Evolutionary conservation across 148 eudicot genomes (phyloP).

Genomic region (Bassia scoparia): DNA sequence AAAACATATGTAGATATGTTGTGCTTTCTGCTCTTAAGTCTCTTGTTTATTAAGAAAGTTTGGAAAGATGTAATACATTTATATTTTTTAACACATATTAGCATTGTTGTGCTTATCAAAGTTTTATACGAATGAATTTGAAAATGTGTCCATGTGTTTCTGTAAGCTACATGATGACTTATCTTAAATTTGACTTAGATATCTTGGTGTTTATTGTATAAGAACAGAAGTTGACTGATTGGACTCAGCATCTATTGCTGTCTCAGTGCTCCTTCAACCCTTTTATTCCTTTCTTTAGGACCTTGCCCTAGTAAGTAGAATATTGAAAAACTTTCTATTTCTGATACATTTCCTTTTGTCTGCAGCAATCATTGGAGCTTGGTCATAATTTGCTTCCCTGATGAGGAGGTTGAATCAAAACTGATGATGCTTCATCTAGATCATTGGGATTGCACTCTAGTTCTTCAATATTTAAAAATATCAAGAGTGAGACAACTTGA

Average conservation of each 20-base stretch:
- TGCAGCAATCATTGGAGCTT: constrained; percentile 95
- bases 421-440: constrained; percentile 84
- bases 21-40: not conserved
- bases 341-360: constrained; percentile 12
- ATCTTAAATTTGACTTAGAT: not conserved
- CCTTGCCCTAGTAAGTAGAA: not conserved
- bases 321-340: not conserved
- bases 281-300: not conserved
- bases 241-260: not conserved
- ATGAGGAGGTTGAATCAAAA: constrained; percentile 60
- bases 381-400: constrained; percentile 76
- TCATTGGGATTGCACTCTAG: constrained; percentile 71
- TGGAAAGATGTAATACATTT: no score
- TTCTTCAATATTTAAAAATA: constrained; percentile 42
- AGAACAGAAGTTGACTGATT: not conserved
- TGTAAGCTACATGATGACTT: not conserved
- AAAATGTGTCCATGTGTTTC: not conserved
- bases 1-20: not conserved
- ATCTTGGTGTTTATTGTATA: not conserved
- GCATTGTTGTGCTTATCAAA: no score
- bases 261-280: not conserved
- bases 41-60: not conserved
- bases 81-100: no score
- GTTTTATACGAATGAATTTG: no score
- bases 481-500: constrained; percentile 42